phyloP scores from a whole-genome alignment of 129 eudicot species.

The Calendula officinalis region DNA sequence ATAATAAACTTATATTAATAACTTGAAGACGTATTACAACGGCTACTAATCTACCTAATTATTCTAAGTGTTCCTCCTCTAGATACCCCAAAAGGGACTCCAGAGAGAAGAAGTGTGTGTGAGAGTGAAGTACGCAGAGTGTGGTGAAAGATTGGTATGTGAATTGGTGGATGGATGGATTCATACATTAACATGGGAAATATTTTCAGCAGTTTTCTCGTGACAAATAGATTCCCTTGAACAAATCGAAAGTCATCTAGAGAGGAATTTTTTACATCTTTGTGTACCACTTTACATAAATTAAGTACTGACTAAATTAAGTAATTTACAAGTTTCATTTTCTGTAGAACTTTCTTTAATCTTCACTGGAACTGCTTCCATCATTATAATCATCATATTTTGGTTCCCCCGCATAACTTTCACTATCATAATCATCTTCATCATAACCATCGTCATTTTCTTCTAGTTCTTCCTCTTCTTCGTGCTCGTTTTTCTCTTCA shows the following conservation, averaged over 20 bases:
- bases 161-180: too few species aligned
- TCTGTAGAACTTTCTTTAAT: neutral
- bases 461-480: neutral
- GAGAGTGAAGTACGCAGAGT: too few species aligned
- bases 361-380: conserved; percentile 19
- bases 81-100: too few species aligned
- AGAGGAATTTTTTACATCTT: neutral
- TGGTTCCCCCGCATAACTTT: conserved; percentile 16
- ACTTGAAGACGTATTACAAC: too few species aligned
- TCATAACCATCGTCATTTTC: neutral
- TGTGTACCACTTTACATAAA: neutral
- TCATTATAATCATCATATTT: conserved; percentile 22
- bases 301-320: neutral
- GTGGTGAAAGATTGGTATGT: too few species aligned
- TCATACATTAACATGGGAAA: too few species aligned
- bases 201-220: too few species aligned
- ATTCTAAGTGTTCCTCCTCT: too few species aligned
- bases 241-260: neutral
- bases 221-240: neutral
- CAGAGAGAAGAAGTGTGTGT: too few species aligned
- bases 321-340: conserved; percentile 8
- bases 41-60: too few species aligned
- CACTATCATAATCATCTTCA: neutral
- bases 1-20: too few species aligned
- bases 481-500: neutral